A percentile compares a stretch with the other conserved stretches of the same genome.
Conservation (phyloP, 2,329 filamentous ascomycete genomes). For the Colletotrichum godetiae region DNA sequence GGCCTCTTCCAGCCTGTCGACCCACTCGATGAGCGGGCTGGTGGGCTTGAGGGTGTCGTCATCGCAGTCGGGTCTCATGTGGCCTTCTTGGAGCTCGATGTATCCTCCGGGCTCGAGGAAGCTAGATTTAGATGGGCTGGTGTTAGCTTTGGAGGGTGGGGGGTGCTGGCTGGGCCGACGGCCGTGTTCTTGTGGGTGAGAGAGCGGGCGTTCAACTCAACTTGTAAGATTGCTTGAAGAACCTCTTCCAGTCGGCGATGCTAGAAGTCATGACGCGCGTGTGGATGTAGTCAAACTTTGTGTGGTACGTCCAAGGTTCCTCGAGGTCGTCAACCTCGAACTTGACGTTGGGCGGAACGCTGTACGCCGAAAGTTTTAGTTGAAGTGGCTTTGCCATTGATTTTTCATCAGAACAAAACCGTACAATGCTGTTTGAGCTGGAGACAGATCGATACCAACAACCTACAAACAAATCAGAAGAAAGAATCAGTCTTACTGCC, state of each 20-base stretch:
- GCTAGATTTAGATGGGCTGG: too few relatives aligned
- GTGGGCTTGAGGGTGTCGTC: constrained; percentile 37
- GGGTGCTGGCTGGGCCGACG: too few relatives aligned
- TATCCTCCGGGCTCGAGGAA: constrained; percentile 38
- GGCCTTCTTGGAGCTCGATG: constrained; percentile 39
- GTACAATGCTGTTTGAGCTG: constrained; percentile 46
- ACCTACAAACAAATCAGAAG: constrained; percentile 20
- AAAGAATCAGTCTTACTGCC: too few relatives aligned
- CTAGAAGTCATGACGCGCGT: constrained; percentile 44
- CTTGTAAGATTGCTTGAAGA: constrained; percentile 38
- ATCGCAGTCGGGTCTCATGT: constrained; percentile 28
- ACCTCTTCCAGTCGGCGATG: constrained; percentile 39
- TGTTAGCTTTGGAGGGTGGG: too few relatives aligned
- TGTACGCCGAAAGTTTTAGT: background rate
- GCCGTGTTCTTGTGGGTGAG: too few relatives aligned
- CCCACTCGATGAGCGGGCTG: constrained; percentile 40
- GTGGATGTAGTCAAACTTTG: constrained; percentile 47
- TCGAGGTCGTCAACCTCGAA: constrained; percentile 47
- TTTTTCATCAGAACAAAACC: background rate
- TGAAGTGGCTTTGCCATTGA: too few relatives aligned
- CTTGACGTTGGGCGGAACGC: constrained; percentile 43
- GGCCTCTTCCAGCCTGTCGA: constrained; percentile 42
- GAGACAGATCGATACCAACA: constrained; percentile 45
- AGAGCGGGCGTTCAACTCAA: background rate
- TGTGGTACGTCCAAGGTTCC: constrained; percentile 36